Evolutionary conservation across 2,329 filamentous ascomycete genomes (phyloP).

Genomic region (Exophiala lecanii-corni): DNA sequence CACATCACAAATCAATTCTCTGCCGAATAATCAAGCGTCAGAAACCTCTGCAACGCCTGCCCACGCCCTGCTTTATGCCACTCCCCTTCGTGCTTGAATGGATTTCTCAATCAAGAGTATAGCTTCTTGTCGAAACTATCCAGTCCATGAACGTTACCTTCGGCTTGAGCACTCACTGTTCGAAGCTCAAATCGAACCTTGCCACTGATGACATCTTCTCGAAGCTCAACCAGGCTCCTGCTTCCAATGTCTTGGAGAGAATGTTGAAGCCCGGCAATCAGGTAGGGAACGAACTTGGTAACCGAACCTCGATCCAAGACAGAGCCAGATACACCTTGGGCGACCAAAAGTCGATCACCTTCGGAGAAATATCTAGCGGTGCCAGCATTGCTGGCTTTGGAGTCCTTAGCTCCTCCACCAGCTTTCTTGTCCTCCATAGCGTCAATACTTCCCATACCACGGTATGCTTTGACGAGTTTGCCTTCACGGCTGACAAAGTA

Average conservation of each 20-base stretch:
- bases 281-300: slow-evolving; percentile 92
- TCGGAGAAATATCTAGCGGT: slow-evolving; percentile 98
- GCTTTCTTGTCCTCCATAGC: slow-evolving; percentile 99
- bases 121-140: slow-evolving; percentile 99
- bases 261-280: slow-evolving; percentile 93
- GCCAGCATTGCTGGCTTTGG: slow-evolving; percentile 75
- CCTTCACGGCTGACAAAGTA: slow-evolving; percentile 96
- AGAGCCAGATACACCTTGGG: slow-evolving; percentile 86
- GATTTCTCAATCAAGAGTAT: slow-evolving; percentile 63
- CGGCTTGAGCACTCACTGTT: slow-evolving; percentile 88
- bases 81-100: background rate
- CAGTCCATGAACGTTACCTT: slow-evolving; percentile 93
- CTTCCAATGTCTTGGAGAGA: slow-evolving; percentile 93
- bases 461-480: slow-evolving; percentile 98
- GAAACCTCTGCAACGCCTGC: slow-evolving; percentile 1
- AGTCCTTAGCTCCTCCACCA: slow-evolving; percentile 63
- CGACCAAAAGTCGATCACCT: slow-evolving; percentile 88
- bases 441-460: slow-evolving; percentile 97
- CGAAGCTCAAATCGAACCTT: slow-evolving; percentile 87
- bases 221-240: slow-evolving; percentile 71
- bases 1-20: background rate
- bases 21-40: background rate
- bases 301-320: slow-evolving; percentile 63
- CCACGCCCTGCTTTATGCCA: slow-evolving; percentile 6
- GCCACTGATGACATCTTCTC: slow-evolving; percentile 68